A percentile compares a stretch with the other conserved stretches of the same genome.
Conservation (phyloP, 805 yeast genomes). For the Jamesozyma piceae region DNA sequence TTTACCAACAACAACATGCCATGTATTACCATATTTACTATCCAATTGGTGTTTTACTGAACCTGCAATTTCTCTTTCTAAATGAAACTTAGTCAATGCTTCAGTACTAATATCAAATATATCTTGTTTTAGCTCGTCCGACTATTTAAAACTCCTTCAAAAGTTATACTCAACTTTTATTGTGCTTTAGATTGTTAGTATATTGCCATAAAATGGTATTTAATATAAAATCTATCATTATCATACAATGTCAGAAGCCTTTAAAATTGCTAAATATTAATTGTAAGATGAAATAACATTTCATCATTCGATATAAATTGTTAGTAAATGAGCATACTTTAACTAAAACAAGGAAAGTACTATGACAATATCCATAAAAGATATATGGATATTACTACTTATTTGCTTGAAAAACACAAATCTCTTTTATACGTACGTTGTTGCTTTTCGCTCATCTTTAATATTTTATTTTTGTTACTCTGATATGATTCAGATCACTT, state of each 20-base stretch:
- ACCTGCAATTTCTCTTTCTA: conserved; percentile 50
- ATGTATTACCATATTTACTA: conserved; percentile 53
- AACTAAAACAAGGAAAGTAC: too few species aligned
- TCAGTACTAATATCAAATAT: conserved; percentile 18
- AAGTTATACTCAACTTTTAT: too few species aligned
- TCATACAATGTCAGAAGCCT: conserved; percentile 30
- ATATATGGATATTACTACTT: too few species aligned
- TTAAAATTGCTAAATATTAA: conserved; percentile 15
- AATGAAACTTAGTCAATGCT: conserved; percentile 15
- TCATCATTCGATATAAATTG: too few species aligned
- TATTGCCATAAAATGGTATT: too few species aligned
- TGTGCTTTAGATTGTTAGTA: background rate
- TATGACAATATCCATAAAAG: too few species aligned
- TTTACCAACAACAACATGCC: conserved; percentile 78
- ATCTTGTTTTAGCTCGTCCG: conserved; percentile 25
- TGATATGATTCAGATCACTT: too few species aligned
- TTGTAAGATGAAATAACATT: too few species aligned
- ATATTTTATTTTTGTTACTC: background rate
- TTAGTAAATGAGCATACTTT: too few species aligned
- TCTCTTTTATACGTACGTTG: background rate
- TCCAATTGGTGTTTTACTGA: conserved; percentile 57
- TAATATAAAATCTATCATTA: background rate
- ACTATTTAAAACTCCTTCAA: conserved; percentile 10
- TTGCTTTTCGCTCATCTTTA: background rate
- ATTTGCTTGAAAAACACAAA: too few species aligned